Evolutionary conservation across 164 flowering plant genomes (phyloP), one percentile per base, ranked within the genome.

Genomic region (Vitis cinerea): DNA sequence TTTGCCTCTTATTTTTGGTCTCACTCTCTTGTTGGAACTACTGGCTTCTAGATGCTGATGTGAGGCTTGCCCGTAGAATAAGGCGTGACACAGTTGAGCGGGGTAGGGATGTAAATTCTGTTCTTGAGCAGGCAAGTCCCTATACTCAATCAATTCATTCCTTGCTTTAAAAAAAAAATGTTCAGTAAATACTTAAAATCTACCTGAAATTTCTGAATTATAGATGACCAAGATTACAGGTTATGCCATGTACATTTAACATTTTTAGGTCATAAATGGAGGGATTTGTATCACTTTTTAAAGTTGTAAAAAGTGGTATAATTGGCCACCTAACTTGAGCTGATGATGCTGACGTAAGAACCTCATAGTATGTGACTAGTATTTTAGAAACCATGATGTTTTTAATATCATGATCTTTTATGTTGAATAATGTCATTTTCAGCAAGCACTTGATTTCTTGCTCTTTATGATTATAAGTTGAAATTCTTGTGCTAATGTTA

Each of bases 51-150:
- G 98, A 94, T 91, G 93, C 97, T 77, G 99, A 94, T 82, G 93
- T 94, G 72, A 89, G 99, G 85, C 99, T 94, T 79, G 95, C 98
- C 67, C 92, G 99, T 63, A 80, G 99, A 80, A 92, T 92, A 72
- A 81, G 93, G 76, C 95, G 99, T 57, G 99, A 94, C 76, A 94
- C 97, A 2, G 96, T 91, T 66, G 93, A 88, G 80, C 88, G 99
- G 86, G 96, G 98, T 61, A 85, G 99, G 82, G 97, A 94, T 70
- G 76, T 94, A 66, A 79, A 83, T 73, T 90, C 97, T 72, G 97
- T 94, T 62, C 96, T 94, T 71, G 99, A 91, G 72, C 97, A 90
- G 92, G 98, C 83, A 80, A 84, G 81, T 13, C 56, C 30, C 60
- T 61, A 54, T 57, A 31, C 68, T 17, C 51, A 12, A 50, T 61